Conservation (phyloP, 768 basidiomycete species). For the Omphalotus guepiniiformis region DNA sequence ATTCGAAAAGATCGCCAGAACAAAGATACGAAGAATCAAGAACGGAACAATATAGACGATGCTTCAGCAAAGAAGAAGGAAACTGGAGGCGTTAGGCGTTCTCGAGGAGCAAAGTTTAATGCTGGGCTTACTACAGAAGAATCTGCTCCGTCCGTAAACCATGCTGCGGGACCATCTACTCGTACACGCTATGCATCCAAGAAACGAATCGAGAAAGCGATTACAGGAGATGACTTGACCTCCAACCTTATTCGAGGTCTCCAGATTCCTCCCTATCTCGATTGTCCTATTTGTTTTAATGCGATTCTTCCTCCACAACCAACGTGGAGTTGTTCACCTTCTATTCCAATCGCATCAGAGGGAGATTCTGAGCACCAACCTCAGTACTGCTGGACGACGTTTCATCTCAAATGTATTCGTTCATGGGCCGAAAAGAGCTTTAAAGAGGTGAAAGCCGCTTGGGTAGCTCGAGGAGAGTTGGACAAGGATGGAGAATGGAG, state of each 20-base stretch:
- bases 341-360: conserved; percentile 37
- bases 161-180: not conserved
- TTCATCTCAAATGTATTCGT: conserved; percentile 86
- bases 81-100: no score
- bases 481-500: conserved; percentile 76
- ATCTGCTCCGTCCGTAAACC: not conserved
- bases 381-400: conserved; percentile 85
- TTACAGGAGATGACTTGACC: conserved; percentile 53
- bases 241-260: conserved; percentile 66
- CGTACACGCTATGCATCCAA: not conserved
- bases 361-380: conserved; percentile 24
- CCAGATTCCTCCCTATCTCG: conserved; percentile 66
- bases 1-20: no score
- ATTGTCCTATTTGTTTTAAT: conserved; percentile 83
- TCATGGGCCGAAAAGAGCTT: conserved; percentile 86
- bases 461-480: conserved; percentile 61
- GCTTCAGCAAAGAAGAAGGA: no score
- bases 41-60: no score
- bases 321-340: conserved; percentile 85
- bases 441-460: conserved; percentile 68
- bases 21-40: no score
- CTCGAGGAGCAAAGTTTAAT: conserved; percentile 5
- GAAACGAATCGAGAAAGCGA: not conserved
- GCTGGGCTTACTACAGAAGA: not conserved
- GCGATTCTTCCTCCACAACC: conserved; percentile 72